Evolutionary conservation across 176 grass and related monocot species (phyloP).

Genomic region (Carex scoparia): DNA sequence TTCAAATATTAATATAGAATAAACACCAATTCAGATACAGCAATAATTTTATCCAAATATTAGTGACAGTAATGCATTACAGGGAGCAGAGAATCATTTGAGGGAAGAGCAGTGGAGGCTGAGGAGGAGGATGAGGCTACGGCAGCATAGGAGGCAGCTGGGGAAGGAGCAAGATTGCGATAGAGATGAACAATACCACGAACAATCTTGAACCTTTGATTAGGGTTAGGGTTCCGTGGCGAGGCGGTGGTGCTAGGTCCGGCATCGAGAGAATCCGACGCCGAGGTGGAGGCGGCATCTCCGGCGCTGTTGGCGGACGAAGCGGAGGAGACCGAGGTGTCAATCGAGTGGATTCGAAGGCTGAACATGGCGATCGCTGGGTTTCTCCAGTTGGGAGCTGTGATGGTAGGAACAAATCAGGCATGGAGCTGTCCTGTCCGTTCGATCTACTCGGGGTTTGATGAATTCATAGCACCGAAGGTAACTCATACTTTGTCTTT

Average conservation of each 20-base stretch:
- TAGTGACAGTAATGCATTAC: slow-evolving; percentile 21
- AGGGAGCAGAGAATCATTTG: slow-evolving; percentile 51
- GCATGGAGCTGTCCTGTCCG: background rate
- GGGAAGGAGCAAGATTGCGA: slow-evolving; percentile 34
- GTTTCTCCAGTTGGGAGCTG: background rate
- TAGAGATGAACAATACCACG: slow-evolving; percentile 76
- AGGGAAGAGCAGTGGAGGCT: slow-evolving; percentile 30
- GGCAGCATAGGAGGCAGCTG: slow-evolving; percentile 37
- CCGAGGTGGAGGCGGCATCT: slow-evolving; percentile 14
- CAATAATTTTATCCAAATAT: too few species aligned
- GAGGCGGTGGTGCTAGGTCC: slow-evolving; percentile 18
- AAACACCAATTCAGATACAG: background rate
- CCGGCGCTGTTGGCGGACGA: slow-evolving; percentile 3
- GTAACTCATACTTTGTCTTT: too few species aligned
- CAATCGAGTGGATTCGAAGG: slow-evolving; percentile 31
- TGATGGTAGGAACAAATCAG: background rate
- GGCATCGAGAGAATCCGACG: slow-evolving; percentile 26
- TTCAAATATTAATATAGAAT: background rate
- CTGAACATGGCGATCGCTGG: slow-evolving; percentile 45
- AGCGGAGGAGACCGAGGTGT: slow-evolving; percentile 11
- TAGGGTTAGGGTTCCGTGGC: slow-evolving; percentile 26
- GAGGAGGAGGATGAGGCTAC: slow-evolving; percentile 38
- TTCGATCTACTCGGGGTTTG: too few species aligned
- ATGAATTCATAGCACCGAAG: too few species aligned
- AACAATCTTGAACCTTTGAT: slow-evolving; percentile 55